Conservation (phyloP, 2,329 filamentous ascomycete species). For the Metarhizium album region DNA sequence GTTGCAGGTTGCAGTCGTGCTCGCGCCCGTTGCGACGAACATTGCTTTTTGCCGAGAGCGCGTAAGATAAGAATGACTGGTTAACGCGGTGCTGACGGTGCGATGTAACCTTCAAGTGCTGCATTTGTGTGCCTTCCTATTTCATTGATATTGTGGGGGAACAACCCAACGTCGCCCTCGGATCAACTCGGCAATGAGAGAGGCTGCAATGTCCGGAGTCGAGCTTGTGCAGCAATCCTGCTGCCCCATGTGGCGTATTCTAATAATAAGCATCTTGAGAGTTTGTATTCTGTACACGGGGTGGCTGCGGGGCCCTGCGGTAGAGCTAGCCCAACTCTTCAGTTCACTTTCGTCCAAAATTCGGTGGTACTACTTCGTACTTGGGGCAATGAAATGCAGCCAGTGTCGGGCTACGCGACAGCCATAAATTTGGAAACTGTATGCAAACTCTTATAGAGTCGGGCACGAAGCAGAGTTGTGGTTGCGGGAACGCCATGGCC, state of each 20-base stretch:
- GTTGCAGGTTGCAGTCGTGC: background rate
- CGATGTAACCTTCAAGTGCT: slow-evolving; percentile 1
- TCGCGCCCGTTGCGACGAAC: background rate
- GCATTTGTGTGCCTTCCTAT: background rate
- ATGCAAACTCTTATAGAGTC: too few relatives aligned
- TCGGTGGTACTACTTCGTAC: too few relatives aligned
- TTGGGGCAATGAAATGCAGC: too few relatives aligned
- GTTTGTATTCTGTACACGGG: too few relatives aligned
- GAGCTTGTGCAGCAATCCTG: background rate
- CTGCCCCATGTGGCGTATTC: background rate
- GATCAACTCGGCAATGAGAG: background rate
- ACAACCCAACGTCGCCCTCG: background rate
- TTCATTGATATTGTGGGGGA: too few relatives aligned
- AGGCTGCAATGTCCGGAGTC: background rate
- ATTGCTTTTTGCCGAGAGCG: background rate
- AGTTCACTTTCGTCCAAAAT: too few relatives aligned
- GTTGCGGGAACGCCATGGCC: background rate
- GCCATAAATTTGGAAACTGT: too few relatives aligned
- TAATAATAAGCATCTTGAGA: background rate
- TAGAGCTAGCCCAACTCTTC: too few relatives aligned
- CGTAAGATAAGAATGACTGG: background rate
- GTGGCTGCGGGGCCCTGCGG: background rate
- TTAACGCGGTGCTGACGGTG: background rate
- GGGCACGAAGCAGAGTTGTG: too few relatives aligned
- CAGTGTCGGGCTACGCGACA: too few relatives aligned